These are phyloP conservation scores for Protomyces lactucae-debilis DNA, from an alignment of 1,139 yeast species.

Conservation along the genomic window DNA sequence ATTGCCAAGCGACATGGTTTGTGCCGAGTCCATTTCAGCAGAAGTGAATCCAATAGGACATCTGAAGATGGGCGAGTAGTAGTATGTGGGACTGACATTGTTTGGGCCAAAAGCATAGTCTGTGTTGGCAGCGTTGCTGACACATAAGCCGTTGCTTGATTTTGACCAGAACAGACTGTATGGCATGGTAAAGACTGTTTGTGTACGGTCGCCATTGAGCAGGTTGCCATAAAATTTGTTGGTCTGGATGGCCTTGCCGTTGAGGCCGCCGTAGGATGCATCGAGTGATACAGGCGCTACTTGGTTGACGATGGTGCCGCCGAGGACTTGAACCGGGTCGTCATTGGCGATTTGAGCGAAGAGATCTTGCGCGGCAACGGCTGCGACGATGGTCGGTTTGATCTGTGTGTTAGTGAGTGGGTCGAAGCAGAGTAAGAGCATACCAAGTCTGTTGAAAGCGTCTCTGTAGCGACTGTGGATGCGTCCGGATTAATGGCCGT, in stretches of 20 bases:
- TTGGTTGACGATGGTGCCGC: slow-evolving; percentile 9
- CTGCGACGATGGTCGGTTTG: slow-evolving; percentile 24
- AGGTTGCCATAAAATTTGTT: slow-evolving; percentile 68
- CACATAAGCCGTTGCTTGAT: slow-evolving; percentile 53
- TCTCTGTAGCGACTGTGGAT: not conserved
- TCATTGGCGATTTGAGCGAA: slow-evolving; percentile 26
- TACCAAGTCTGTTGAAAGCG: slow-evolving; percentile 2
- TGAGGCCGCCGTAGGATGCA: not conserved
- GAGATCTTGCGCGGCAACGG: slow-evolving; percentile 10
- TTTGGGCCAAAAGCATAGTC: slow-evolving; percentile 42
- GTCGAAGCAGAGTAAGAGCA: not conserved
- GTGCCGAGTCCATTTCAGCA: slow-evolving; percentile 44
- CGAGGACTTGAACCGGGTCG: slow-evolving; percentile 15
- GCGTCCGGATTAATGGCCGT: slow-evolving; percentile 6
- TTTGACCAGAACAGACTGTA: slow-evolving; percentile 54
- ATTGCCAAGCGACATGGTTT: slow-evolving; percentile 44
- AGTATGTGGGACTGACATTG: slow-evolving; percentile 42
- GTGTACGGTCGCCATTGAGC: slow-evolving; percentile 51
- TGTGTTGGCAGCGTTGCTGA: slow-evolving; percentile 51
- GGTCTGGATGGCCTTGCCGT: slow-evolving; percentile 46
- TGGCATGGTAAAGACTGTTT: slow-evolving; percentile 54
- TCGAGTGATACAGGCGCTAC: not conserved
- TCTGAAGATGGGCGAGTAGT: slow-evolving; percentile 52
- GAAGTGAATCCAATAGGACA: slow-evolving; percentile 57
- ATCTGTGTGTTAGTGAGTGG: slow-evolving; percentile 2